Evolutionary conservation across 352 stramenopile species (phyloP), one percentile per base, ranked within the genome.

Genomic region (Phytophthora colocasiae): DNA sequence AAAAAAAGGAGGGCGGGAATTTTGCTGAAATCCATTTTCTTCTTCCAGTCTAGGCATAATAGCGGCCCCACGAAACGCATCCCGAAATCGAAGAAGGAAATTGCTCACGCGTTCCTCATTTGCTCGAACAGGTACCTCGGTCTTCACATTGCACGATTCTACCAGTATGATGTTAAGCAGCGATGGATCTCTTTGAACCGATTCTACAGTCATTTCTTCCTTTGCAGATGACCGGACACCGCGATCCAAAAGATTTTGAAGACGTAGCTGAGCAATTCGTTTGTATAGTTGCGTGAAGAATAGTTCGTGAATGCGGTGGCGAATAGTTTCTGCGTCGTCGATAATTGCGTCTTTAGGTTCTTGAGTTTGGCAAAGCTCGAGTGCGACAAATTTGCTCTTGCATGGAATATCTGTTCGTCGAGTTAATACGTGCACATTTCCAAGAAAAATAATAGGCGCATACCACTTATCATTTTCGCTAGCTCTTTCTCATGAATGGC

Each of bases 301-400:
- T 2, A 80, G 59, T 6, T 81, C 63, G 29, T 86, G 69, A 7
- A 91, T 71, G 14, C 75, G 72, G 31, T 79, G 75, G 2, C 75
- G 68, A 60, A 93, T 89, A 1, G 64, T 76, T 1, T 65, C 49
- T 0, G 78, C 72, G 14, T 79, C 58, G 5, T 76, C 66, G 1
- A 53, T 14, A 1, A 69, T 60, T 31, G 77, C 74, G 6, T 90
- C 81, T 32, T 79, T 81, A 1, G 77, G 53, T 27, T 90, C 73
- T 43, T 85, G 71, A 0, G 71, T 51, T 45, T 94, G 85, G 24
- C 84, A 91, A 10, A 95, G 51, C 31, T 95, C 84, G 6, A 95
- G 46, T 4, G 81, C 78, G 15, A 93, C 15, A 7, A 92, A 67
- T 45, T 92, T 93, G 69, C 78, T 80, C n/a, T 64, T 75, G 39